These are phyloP conservation scores for Schizonepeta tenuifolia DNA, from an alignment of 257 asterid genomes.

Conservation along the genomic window DNA sequence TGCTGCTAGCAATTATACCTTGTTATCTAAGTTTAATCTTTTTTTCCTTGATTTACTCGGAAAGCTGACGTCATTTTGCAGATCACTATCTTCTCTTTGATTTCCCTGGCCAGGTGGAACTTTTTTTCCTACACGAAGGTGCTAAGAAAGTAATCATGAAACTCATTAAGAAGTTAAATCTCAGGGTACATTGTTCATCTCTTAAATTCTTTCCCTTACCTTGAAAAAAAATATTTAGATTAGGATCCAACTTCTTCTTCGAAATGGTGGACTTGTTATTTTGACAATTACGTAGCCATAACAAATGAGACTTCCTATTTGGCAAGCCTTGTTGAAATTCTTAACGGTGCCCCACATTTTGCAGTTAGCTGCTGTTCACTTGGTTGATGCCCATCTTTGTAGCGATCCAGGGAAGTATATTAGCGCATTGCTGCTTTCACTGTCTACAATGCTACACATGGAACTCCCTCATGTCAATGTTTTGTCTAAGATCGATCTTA, in stretches of 20 bases:
- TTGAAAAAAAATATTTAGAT: conserved; percentile 6
- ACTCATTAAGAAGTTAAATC: conserved; percentile 83
- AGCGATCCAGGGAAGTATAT: conserved; percentile 97
- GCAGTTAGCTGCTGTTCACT: conserved; percentile 95
- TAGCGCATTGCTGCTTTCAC: conserved; percentile 86
- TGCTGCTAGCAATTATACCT: no score
- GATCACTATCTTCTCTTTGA: conserved; percentile 96
- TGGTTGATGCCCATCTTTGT: conserved; percentile 96
- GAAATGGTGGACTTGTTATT: not conserved
- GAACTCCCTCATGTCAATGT: conserved; percentile 98
- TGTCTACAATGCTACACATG: conserved; percentile 94
- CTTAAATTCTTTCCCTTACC: conserved; percentile 22
- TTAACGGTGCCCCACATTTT: conserved; percentile 27
- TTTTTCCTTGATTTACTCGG: not conserved
- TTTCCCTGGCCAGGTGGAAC: conserved; percentile 99
- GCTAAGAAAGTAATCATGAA: conserved; percentile 80
- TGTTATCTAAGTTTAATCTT: no score
- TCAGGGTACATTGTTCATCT: conserved; percentile 59
- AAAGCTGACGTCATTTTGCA: conserved; percentile 46
- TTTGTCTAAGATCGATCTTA: conserved; percentile 92
- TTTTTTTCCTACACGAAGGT: conserved; percentile 86
- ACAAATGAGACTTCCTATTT: conserved; percentile 21
- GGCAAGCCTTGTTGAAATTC: conserved; percentile 1
- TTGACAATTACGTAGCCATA: conserved; percentile 6
- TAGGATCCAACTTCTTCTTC: conserved; percentile 25